Conservation (phyloP, 2,329 filamentous ascomycete species). For the Stemphylium lycopersici region DNA sequence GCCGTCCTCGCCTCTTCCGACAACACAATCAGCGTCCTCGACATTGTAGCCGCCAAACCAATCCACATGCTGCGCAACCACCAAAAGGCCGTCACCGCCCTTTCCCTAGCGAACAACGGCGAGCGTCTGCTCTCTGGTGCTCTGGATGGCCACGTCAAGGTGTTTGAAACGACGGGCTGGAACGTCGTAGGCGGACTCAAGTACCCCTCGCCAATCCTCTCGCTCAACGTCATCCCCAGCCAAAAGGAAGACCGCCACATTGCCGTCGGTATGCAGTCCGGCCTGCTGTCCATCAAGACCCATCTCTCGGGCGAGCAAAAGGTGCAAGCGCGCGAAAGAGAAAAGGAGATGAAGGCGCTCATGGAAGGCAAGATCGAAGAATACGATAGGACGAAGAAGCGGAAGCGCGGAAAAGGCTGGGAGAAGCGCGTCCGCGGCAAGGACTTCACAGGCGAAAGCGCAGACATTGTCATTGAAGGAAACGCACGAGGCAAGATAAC, state of each 20-base stretch:
- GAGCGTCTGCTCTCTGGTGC: conserved; percentile 84
- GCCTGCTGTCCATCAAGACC: conserved; percentile 87
- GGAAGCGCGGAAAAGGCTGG: conserved; percentile 63
- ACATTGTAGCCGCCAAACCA: conserved; percentile 88
- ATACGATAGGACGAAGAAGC: conserved; percentile 75
- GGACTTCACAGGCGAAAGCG: conserved; percentile 82
- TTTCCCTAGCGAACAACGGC: conserved; percentile 81
- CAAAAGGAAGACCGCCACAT: conserved; percentile 86
- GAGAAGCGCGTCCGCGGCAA: conserved; percentile 70
- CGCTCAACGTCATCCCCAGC: conserved; percentile 75
- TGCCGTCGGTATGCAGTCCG: conserved; percentile 92
- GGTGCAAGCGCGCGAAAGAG: conserved; percentile 73
- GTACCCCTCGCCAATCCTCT: conserved; percentile 89
- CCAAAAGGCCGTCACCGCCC: conserved; percentile 93
- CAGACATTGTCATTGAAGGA: conserved; percentile 85
- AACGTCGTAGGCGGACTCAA: conserved; percentile 95
- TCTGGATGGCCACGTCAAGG: conserved; percentile 94
- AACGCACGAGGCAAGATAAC: conserved; percentile 69
- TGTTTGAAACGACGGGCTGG: conserved; percentile 93
- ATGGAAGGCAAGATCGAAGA: conserved; percentile 78
- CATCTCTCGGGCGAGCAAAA: conserved; percentile 85
- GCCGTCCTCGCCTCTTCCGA: conserved; percentile 84
- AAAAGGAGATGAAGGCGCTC: conserved; percentile 84
- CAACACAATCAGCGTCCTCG: conserved; percentile 86
- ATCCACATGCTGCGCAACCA: conserved; percentile 89